Base-by-base conservation (phyloP, 2,329 filamentous ascomycete genomes). In the Lachnellula hyalina region DNA sequence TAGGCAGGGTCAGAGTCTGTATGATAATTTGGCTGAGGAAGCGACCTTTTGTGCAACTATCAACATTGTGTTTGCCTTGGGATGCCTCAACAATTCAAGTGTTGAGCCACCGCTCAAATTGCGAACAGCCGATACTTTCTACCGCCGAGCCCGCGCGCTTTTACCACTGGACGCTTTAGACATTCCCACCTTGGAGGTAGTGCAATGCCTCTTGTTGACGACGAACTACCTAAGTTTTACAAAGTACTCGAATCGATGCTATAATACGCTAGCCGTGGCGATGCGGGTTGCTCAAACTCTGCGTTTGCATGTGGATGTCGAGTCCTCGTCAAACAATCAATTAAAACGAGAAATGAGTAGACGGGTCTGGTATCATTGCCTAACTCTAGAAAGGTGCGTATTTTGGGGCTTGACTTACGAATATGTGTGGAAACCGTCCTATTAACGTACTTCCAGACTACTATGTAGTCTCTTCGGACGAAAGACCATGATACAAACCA, bases 61-160 rank as follows among this genome's bases (percentile, higher is more conserved):
- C 5, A 71, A 70, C 54, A 61, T 70, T 17, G 57, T 67, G 3
- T 60, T 71, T 15, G 69, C 69, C 5, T 44, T 70, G 4, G 68
- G 63, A 5, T 67, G 65, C 41, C 61, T 66, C 47, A 62, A 63
- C 7, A 63, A 57, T 54, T 60, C 58, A 4, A 47, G 47, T 0
- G 14, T 63, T 36, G 40, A 52, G 34, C 46, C 45, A 0, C 23
- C 51, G 5, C 42, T 60, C 3, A 59, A 55, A 41, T 44, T 48
- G 2, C 34, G 28, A 11, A 48, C 62, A 5, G 63, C 64, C 0
- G 57, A 64, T 7, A 57, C 63, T 40, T 68, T 68, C 51, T 70
- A 70, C 49, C 57, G 55, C 49, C 59, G 66, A 19, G 68, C 68
- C 2, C 49, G 55, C 5, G 59, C 51, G 23, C 57, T 70, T 0